A percentile compares a stretch with the other conserved stretches of the same genome.
These are phyloP conservation scores for Coemansia sp. DNA, from an alignment of 192 early-diverging fungal species.

Conservation along the genomic window DNA sequence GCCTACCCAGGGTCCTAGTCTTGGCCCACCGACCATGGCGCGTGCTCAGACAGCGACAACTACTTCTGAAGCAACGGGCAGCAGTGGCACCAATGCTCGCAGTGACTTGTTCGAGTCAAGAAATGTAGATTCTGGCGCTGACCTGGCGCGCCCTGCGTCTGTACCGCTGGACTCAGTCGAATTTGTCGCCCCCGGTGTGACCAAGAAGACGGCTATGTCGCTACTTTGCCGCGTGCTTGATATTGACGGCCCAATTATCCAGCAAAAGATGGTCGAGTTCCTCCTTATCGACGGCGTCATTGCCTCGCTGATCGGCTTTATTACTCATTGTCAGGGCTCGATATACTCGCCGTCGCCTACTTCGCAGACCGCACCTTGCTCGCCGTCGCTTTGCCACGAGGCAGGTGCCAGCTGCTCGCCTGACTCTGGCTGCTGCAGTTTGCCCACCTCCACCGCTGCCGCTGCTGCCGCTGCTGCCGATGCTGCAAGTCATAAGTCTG, in stretches of 20 bases:
- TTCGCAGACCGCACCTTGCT: conserved; percentile 40
- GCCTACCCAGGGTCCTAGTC: not conserved
- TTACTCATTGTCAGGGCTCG: conserved; percentile 50
- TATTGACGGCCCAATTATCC: conserved; percentile 53
- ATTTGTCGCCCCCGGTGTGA: conserved; percentile 55
- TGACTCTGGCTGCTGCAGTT: conserved; percentile 1
- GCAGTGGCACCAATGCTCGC: not conserved
- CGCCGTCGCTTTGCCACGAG: conserved; percentile 27
- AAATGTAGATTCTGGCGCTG: not conserved
- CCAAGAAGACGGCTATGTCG: conserved; percentile 46
- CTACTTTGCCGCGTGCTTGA: conserved; percentile 53
- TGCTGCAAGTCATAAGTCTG: not conserved
- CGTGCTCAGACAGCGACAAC: not conserved
- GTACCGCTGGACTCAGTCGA: conserved; percentile 41
- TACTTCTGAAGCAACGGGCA: not conserved
- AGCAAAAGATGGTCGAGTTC: conserved; percentile 58
- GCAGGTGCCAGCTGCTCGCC: conserved; percentile 3
- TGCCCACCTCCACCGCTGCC: not conserved
- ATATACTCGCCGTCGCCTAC: conserved; percentile 35
- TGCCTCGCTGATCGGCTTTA: conserved; percentile 52
- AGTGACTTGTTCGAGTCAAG: conserved; percentile 7
- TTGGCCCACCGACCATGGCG: not conserved
- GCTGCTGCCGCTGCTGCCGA: not conserved
- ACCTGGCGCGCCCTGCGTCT: conserved; percentile 23
- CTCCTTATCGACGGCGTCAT: conserved; percentile 57